Conservation (phyloP, 2,329 filamentous ascomycete species). For the Microthyrium microscopicum region DNA sequence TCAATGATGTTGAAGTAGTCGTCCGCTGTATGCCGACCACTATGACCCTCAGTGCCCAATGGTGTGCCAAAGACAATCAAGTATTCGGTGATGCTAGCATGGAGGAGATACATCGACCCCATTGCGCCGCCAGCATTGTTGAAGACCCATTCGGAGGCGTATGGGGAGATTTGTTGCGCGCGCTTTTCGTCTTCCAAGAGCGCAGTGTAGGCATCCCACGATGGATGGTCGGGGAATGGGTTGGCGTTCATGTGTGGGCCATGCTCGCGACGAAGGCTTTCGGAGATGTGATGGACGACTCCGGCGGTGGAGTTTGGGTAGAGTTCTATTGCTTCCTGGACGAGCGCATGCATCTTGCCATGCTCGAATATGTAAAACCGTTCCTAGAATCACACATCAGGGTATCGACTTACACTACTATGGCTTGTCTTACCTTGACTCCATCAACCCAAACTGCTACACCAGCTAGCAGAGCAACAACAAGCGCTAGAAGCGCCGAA, state of each 20-base stretch:
- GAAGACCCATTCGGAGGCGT: conserved; percentile 68
- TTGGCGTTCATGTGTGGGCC: conserved; percentile 6
- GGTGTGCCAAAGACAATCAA: conserved; percentile 76
- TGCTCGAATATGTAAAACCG: conserved; percentile 59
- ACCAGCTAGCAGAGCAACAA: too few species aligned
- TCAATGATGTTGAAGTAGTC: conserved; percentile 88
- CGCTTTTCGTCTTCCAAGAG: not conserved
- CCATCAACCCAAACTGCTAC: too few species aligned
- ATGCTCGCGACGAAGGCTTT: conserved; percentile 41
- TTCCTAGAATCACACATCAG: too few species aligned
- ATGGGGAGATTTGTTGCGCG: conserved; percentile 11
- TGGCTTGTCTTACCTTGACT: too few species aligned
- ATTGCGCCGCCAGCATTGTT: conserved; percentile 87
- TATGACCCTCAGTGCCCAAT: conserved; percentile 74
- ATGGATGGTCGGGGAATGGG: conserved; percentile 8
- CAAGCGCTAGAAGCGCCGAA: too few species aligned
- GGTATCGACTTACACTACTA: too few species aligned
- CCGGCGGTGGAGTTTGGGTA: conserved; percentile 61
- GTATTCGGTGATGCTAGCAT: conserved; percentile 79
- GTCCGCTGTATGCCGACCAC: conserved; percentile 75
- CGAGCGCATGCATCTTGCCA: conserved; percentile 50
- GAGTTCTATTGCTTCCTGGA: conserved; percentile 44
- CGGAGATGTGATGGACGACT: conserved; percentile 53
- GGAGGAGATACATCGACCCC: conserved; percentile 82
- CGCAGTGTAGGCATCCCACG: not conserved